phyloP scores from a whole-genome alignment of 2,329 filamentous ascomycete species.

The Aspergillus jensenii region DNA sequence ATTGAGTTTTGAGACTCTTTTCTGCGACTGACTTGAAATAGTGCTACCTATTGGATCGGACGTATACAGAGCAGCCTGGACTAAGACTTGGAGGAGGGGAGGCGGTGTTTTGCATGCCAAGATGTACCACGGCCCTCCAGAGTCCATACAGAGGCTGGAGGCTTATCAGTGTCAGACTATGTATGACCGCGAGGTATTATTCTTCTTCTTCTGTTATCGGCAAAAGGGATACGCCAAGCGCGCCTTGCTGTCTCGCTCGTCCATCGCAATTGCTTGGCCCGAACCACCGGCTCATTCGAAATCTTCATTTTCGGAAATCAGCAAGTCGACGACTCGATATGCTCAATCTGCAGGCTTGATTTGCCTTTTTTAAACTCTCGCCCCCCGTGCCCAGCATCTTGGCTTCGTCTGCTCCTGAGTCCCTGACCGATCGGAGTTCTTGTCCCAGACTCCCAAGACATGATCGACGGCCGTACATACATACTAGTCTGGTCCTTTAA shows the following conservation, averaged over 20 bases:
- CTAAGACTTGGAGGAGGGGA: background rate
- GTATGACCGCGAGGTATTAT: background rate
- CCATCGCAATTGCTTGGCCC: constrained; percentile 6
- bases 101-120: background rate
- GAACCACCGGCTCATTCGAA: background rate
- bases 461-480: background rate
- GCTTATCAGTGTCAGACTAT: background rate
- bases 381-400: background rate
- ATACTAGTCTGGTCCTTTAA: too few species aligned
- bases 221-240: constrained; percentile 7
- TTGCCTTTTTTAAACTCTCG: background rate
- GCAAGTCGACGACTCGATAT: too few species aligned
- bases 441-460: background rate
- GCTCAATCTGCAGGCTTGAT: too few species aligned
- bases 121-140: background rate
- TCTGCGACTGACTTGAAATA: background rate
- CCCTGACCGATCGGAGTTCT: background rate
- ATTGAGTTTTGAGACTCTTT: constrained; percentile 1
- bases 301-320: too few species aligned
- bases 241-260: background rate
- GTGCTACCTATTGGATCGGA: constrained; percentile 3
- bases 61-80: constrained; percentile 1
- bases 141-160: background rate
- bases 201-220: background rate
- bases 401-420: background rate